These are phyloP conservation scores for Linum tenue DNA, from an alignment of 345 rosid species.

Conservation along the genomic window DNA sequence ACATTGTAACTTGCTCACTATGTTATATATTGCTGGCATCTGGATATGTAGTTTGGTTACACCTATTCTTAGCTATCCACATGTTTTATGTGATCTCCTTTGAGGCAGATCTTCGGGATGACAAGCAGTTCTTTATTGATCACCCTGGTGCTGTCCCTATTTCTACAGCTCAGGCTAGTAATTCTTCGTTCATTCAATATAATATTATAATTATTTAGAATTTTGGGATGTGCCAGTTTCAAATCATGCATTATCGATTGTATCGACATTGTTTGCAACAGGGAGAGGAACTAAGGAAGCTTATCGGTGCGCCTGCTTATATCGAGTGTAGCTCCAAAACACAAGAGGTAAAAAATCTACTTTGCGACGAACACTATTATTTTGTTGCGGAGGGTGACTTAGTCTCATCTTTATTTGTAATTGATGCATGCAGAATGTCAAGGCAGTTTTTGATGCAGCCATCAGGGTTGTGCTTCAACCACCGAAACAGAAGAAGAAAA, in stretches of 20 bases:
- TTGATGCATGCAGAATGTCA: not conserved
- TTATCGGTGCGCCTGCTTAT: not conserved
- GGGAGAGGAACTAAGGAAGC: conserved; percentile 2
- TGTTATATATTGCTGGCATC: too few relatives aligned
- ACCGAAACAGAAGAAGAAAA: conserved; percentile 4
- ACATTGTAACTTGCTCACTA: too few relatives aligned
- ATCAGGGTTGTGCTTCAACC: conserved; percentile 3
- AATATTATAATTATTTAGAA: not conserved
- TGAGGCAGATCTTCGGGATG: not conserved
- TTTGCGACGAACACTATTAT: too few relatives aligned
- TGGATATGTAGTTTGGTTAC: too few relatives aligned
- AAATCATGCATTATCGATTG: not conserved
- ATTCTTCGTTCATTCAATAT: not conserved
- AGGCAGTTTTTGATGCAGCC: conserved; percentile 2
- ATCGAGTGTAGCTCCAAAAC: conserved; percentile 2
- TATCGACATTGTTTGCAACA: not conserved
- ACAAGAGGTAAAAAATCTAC: not conserved
- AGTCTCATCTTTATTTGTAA: too few relatives aligned
- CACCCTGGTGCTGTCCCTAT: not conserved
- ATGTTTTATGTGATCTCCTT: not conserved
- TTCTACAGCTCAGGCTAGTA: not conserved
- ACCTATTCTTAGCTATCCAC: too few relatives aligned
- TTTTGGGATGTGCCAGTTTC: not conserved
- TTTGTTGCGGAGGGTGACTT: too few relatives aligned
- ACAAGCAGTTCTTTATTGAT: not conserved